Conservation (phyloP, 192 early-diverging fungal species). For the Dissophora ornata region DNA sequence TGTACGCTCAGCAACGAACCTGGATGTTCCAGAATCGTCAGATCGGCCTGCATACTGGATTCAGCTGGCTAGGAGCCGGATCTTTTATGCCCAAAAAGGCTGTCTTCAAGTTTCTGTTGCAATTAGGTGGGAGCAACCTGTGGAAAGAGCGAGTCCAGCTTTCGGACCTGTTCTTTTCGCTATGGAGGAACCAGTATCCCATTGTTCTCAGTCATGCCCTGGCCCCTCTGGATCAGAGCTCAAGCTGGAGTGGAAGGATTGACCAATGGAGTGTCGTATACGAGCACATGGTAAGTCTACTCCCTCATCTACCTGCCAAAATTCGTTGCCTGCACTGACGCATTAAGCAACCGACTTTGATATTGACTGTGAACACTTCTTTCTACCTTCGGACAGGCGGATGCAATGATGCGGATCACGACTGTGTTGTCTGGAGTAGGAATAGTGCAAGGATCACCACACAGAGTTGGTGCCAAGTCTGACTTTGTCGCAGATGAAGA, state of each 20-base stretch:
- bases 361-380: no score
- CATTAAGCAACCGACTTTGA: no score
- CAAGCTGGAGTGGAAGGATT: constrained; percentile 55
- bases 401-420: constrained; percentile 36
- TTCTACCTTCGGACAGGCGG: no score
- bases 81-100: constrained; percentile 59
- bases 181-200: constrained; percentile 66
- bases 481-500: constrained; percentile 62
- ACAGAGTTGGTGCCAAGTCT: constrained; percentile 52
- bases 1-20: constrained; percentile 56
- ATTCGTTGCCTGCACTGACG: no score
- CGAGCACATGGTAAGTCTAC: constrained; percentile 58
- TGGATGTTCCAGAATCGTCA: constrained; percentile 65
- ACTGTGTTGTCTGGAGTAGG: constrained; percentile 50
- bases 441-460: constrained; percentile 55
- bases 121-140: constrained; percentile 60
- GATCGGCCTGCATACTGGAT: constrained; percentile 60
- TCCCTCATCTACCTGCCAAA: no score
- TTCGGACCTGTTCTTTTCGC: constrained; percentile 61
- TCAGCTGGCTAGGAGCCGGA: constrained; percentile 58
- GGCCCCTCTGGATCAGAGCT: constrained; percentile 49
- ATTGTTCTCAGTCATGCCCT: constrained; percentile 44
- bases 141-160: constrained; percentile 60
- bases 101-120: constrained; percentile 60
- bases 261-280: constrained; percentile 64